Conservation (phyloP, 2,329 filamentous ascomycete species). For the Nigrospora sphaerica region DNA sequence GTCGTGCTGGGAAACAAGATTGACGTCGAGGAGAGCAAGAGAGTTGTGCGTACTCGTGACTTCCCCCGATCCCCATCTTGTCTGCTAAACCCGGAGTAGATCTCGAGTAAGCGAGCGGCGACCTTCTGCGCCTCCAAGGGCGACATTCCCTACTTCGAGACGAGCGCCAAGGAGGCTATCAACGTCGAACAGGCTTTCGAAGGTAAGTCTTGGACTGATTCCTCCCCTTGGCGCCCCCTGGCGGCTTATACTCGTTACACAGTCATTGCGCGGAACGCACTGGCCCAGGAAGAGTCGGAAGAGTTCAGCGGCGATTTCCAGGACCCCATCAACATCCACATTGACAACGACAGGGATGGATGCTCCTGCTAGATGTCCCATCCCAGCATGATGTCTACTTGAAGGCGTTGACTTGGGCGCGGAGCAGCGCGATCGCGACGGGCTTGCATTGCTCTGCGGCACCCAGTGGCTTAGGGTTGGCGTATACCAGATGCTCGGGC, state of each 20-base stretch:
- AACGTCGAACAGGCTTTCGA: constrained; percentile 85
- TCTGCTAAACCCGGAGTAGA: constrained; percentile 39
- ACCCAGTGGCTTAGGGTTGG: too few species aligned
- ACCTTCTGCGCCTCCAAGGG: constrained; percentile 97
- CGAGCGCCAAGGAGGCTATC: constrained; percentile 95
- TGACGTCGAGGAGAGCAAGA: constrained; percentile 95
- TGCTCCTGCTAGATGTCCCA: constrained; percentile 68
- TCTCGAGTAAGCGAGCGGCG: constrained; percentile 92
- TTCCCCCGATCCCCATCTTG: background rate
- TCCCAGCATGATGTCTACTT: too few species aligned
- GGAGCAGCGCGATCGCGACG: too few species aligned
- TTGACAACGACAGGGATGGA: constrained; percentile 86
- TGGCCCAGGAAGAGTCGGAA: constrained; percentile 94
- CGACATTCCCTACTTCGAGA: constrained; percentile 98
- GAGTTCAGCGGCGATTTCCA: constrained; percentile 97
- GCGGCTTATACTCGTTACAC: constrained; percentile 3
- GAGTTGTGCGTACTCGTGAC: constrained; percentile 56
- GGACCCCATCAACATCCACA: constrained; percentile 96
- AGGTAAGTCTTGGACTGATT: constrained; percentile 34
- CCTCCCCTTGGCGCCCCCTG: background rate
- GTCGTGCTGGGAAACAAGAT: constrained; percentile 98
- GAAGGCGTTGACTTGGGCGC: too few species aligned
- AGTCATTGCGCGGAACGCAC: constrained; percentile 94
- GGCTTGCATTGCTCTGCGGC: too few species aligned
- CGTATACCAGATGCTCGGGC: too few species aligned